Evolutionary conservation across 257 asterid genomes (phyloP), one percentile per base, ranked within the genome.

Genomic region (Solanum lignicaule): DNA sequence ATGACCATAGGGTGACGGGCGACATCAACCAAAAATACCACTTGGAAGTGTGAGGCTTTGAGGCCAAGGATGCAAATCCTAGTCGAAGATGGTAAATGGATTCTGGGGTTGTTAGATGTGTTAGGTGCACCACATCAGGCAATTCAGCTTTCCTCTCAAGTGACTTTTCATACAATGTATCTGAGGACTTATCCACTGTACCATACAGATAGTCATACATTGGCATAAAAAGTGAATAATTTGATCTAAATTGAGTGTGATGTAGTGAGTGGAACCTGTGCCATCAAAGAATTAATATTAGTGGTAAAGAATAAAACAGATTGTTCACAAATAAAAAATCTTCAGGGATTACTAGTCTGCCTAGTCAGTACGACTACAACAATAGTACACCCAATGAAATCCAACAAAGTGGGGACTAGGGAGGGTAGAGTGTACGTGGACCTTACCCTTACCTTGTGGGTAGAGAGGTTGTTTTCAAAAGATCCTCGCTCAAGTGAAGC

Each of bases 211-310:
- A 90, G 76, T 91, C 91, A n/a, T 91, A 91, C 81, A 91, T 81
- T 31, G 93, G 93, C 93, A 91, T 90, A 78, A 88, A 91, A 23
- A 90, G 88, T 9, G 90, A 89, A 73, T 91, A 91, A 83, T 91
- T 90, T 31, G 92, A 87, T 38, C 93, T 83, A 71, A 91, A 90
- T 41, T 90, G 93, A 32, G 93, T 91, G 88, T 91, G 93, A 68
- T 91, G 92, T 79, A 90, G 55, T 3, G 92, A 90, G 58, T 91
- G 93, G 35, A 9, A 90, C 87, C 93, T 89, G 90, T 84, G 48
- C 29, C 62, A 66, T 38, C 35, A 76, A 39, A 84, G 36, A 62
- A 76, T 39, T n/a, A 1, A 39, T 25, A 76, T 76, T 41, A 38
- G 84, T n/a, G 23, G 23, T 39, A 3, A 6, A 68, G 21, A 68